Evolutionary conservation across 345 rosid genomes (phyloP).

Genomic region (Citrus sinensis): DVS_A1.0 CM039162.1:20636001-20636500

Average conservation of each 20-base stretch:
- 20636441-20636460: neutral
- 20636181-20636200: constrained; percentile 84
- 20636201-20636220: neutral
- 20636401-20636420: constrained; percentile 4
- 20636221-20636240: neutral
- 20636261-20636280: constrained; percentile 64
- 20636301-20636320: constrained; percentile 95
- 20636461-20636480: constrained; percentile 11
- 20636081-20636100: neutral
- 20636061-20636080: constrained; percentile 1
- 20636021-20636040: constrained; percentile 52
- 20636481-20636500: constrained; percentile 67
- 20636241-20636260: neutral
- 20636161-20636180: constrained; percentile 80
- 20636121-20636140: constrained; percentile 50
- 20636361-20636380: constrained; percentile 92
- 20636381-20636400: constrained; percentile 55
- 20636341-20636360: constrained; percentile 86
- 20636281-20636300: constrained; percentile 96
- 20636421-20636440: constrained; percentile 7
- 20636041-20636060: constrained; percentile 1
- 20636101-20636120: constrained; percentile 7
- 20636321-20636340: constrained; percentile 96
- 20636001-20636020: constrained; percentile 92
- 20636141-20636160: constrained; percentile 50